Evolutionary conservation across 345 rosid genomes (phyloP).

Genomic region (Eucalyptus polybractea): DNA sequence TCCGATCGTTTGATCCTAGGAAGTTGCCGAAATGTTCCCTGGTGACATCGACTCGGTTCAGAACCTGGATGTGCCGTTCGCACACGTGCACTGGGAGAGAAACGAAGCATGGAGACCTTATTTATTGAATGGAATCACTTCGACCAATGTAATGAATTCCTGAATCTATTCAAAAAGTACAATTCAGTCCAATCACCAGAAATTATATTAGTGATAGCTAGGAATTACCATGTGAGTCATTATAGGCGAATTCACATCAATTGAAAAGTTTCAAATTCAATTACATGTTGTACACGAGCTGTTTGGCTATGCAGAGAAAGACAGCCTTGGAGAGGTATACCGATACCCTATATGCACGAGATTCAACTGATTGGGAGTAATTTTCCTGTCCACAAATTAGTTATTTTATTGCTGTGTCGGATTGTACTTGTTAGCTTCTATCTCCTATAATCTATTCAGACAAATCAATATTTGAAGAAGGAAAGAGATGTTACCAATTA

Average conservation of each 20-base stretch:
- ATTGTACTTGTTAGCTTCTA: neutral
- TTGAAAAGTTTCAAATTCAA: neutral
- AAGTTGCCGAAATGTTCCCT: neutral
- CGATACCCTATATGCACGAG: neutral
- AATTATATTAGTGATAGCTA: too few relatives aligned
- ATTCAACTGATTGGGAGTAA: neutral
- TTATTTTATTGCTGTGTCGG: neutral
- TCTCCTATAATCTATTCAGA: neutral
- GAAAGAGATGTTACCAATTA: neutral
- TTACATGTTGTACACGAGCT: neutral
- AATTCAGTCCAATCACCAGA: accelerated
- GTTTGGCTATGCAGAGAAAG: neutral
- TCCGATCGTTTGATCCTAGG: neutral
- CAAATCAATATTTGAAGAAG: neutral
- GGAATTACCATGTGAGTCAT: neutral
- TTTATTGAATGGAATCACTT: too few relatives aligned
- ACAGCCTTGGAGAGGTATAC: neutral
- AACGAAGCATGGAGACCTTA: neutral
- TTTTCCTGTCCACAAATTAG: neutral
- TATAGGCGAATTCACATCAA: neutral
- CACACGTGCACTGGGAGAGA: neutral
- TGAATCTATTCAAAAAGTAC: neutral
- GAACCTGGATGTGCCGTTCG: neutral
- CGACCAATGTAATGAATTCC: neutral
- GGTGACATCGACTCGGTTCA: neutral